A percentile compares a stretch with the other conserved stretches of the same genome.
Evolutionary conservation across 352 stramenopile species (phyloP).

Genomic region (Phytophthora tubulina): DNA sequence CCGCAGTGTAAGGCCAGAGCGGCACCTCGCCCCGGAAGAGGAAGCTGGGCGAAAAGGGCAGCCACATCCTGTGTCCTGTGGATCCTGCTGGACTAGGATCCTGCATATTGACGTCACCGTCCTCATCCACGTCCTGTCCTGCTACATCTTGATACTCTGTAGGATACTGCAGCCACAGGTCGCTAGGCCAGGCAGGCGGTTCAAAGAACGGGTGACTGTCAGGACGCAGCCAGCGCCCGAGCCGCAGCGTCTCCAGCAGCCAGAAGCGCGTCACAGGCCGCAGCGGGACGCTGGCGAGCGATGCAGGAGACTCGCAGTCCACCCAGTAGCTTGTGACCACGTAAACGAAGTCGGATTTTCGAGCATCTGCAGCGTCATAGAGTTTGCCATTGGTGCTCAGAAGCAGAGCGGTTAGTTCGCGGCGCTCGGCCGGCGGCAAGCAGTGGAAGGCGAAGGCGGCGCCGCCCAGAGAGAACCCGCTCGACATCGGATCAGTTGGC

Average conservation of each 20-base stretch:
- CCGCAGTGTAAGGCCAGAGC: constrained; percentile 77
- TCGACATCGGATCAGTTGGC: constrained; percentile 9
- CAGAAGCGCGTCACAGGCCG: constrained; percentile 64
- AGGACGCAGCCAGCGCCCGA: constrained; percentile 46
- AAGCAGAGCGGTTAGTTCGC: constrained; percentile 26
- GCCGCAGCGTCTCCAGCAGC: constrained; percentile 56
- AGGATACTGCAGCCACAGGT: constrained; percentile 53
- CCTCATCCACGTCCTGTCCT: constrained; percentile 16
- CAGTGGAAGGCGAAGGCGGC: constrained; percentile 50
- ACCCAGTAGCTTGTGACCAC: constrained; percentile 69
- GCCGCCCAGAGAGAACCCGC: constrained; percentile 38
- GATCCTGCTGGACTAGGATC: constrained; percentile 2
- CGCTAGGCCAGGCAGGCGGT: constrained; percentile 35
- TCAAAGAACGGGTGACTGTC: constrained; percentile 58
- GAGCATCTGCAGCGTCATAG: background rate
- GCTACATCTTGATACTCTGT: constrained; percentile 36
- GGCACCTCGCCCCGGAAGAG: constrained; percentile 51
- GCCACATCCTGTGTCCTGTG: constrained; percentile 23
- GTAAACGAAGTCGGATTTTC: constrained; percentile 38
- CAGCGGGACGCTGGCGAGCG: background rate
- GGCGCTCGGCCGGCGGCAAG: constrained; percentile 23
- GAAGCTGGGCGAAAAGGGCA: constrained; percentile 61
- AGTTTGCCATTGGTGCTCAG: constrained; percentile 25
- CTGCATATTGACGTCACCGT: constrained; percentile 37
- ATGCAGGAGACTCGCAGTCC: constrained; percentile 21